Conservation (phyloP, 2,329 filamentous ascomycete species). For the Volutella citrinella region DNA sequence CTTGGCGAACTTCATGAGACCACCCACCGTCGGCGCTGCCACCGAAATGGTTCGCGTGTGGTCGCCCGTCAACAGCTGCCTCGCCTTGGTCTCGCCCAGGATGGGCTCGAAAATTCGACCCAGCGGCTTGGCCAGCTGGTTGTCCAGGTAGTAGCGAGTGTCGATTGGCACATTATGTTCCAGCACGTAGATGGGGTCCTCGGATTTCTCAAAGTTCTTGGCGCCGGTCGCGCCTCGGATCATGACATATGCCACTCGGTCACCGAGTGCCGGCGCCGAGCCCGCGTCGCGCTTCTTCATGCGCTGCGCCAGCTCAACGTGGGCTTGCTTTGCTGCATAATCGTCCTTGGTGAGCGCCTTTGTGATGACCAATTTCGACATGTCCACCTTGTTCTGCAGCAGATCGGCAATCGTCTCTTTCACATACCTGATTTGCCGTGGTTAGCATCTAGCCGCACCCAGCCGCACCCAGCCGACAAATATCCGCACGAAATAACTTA, state of each 20-base stretch:
- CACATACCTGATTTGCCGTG: conserved; percentile 68
- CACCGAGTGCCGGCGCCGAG: conserved; percentile 86
- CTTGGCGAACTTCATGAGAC: conserved; percentile 97
- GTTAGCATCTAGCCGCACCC: conserved; percentile 27
- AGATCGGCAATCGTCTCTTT: conserved; percentile 94
- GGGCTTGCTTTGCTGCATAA: conserved; percentile 90
- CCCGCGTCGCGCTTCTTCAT: conserved; percentile 98
- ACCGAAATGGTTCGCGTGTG: conserved; percentile 95
- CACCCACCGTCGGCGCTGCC: conserved; percentile 84
- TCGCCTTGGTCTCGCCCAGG: conserved; percentile 86
- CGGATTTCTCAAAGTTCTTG: conserved; percentile 95
- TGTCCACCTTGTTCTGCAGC: conserved; percentile 95
- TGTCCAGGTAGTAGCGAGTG: conserved; percentile 97
- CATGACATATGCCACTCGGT: conserved; percentile 98
- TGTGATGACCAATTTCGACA: conserved; percentile 98
- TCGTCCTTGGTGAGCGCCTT: conserved; percentile 90
- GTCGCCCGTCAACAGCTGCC: conserved; percentile 81
- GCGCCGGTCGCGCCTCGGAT: conserved; percentile 84
- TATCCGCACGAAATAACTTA: conserved; percentile 48
- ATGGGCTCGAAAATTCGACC: conserved; percentile 97
- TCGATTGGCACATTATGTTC: conserved; percentile 98
- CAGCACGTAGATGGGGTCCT: conserved; percentile 94
- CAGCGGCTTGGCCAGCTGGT: conserved; percentile 93
- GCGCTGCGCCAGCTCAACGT: conserved; percentile 89
- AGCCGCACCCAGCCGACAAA: conserved; percentile 4